phyloP scores from a whole-genome alignment of 1,139 yeast species.

The Diutina scorzettiae region DNA sequence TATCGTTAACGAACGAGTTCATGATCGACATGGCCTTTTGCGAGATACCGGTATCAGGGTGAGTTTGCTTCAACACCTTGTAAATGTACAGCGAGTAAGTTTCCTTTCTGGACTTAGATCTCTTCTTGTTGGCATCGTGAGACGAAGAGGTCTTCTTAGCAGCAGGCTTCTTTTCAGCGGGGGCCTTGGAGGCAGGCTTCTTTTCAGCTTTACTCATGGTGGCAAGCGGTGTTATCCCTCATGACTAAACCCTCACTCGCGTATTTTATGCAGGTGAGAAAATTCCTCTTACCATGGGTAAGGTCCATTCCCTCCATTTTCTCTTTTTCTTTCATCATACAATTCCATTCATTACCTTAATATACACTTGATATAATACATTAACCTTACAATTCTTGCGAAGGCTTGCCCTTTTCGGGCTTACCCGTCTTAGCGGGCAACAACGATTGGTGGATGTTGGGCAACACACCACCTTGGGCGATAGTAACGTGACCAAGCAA shows the following conservation, averaged over 20 bases:
- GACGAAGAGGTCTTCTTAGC: slow-evolving; percentile 75
- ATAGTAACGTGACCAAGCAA: slow-evolving; percentile 87
- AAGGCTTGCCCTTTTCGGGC: slow-evolving; percentile 57
- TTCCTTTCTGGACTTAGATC: slow-evolving; percentile 96
- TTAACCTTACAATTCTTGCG: slow-evolving; percentile 60
- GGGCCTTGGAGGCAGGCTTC: slow-evolving; percentile 98
- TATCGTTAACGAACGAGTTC: slow-evolving; percentile 98
- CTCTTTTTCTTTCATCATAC: too few species aligned
- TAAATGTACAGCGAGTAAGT: slow-evolving; percentile 97
- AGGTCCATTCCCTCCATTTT: too few species aligned
- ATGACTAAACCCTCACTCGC: too few species aligned
- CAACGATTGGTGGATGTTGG: slow-evolving; percentile 92
- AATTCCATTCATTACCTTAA: slow-evolving; percentile 6
- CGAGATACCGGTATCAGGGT: slow-evolving; percentile 99
- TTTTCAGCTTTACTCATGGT: slow-evolving; percentile 94
- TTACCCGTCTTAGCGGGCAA: slow-evolving; percentile 77
- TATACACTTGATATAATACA: slow-evolving; percentile 6
- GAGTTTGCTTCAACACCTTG: slow-evolving; percentile 98
- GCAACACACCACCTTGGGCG: slow-evolving; percentile 97
- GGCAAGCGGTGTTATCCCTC: too few species aligned
- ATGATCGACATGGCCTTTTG: slow-evolving; percentile 98
- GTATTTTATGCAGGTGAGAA: too few species aligned
- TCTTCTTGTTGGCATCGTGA: slow-evolving; percentile 67
- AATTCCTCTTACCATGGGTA: too few species aligned
- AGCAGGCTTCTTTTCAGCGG: slow-evolving; percentile 92